phyloP scores from a whole-genome alignment of 176 grass and related monocot genomes.

The Tillandsia fasciculata region DNA sequence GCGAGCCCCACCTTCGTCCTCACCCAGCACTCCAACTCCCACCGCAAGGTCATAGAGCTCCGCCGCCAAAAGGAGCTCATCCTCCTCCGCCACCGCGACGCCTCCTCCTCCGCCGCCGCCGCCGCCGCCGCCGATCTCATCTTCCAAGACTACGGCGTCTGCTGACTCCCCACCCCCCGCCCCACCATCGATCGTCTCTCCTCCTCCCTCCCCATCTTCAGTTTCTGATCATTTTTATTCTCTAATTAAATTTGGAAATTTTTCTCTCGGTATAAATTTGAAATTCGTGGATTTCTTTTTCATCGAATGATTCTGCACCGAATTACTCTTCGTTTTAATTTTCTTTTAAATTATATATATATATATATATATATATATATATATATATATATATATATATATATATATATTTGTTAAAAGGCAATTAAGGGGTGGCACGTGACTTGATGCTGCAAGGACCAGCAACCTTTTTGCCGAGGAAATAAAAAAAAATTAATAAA shows the following conservation, averaged over 20 bases:
- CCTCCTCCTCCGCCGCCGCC: slow-evolving; percentile 23
- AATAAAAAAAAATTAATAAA: background rate
- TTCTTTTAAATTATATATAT: background rate
- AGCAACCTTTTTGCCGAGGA: background rate
- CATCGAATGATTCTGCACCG: background rate
- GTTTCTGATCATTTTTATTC: background rate
- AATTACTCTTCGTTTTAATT: background rate
- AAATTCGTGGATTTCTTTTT: background rate
- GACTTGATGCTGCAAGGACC: background rate
- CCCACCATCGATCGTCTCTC: no score
- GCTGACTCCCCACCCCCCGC: slow-evolving; percentile 2
- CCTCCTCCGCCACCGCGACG: slow-evolving; percentile 47
- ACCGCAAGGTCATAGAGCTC: slow-evolving; percentile 99
- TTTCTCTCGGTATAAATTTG: background rate
- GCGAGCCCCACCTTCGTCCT: slow-evolving; percentile 91
- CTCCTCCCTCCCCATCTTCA: background rate
- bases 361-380: no score
- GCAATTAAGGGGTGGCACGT: slow-evolving; percentile 2
- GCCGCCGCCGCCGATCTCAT: slow-evolving; percentile 42
- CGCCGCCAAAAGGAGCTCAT: slow-evolving; percentile 92
- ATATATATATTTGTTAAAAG: background rate
- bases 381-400: no score
- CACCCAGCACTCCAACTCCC: slow-evolving; percentile 99
- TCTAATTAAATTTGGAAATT: background rate
- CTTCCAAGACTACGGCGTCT: slow-evolving; percentile 77